Conservation (phyloP, 1,139 yeast species). For the Blastobotrys niveus region DNA sequence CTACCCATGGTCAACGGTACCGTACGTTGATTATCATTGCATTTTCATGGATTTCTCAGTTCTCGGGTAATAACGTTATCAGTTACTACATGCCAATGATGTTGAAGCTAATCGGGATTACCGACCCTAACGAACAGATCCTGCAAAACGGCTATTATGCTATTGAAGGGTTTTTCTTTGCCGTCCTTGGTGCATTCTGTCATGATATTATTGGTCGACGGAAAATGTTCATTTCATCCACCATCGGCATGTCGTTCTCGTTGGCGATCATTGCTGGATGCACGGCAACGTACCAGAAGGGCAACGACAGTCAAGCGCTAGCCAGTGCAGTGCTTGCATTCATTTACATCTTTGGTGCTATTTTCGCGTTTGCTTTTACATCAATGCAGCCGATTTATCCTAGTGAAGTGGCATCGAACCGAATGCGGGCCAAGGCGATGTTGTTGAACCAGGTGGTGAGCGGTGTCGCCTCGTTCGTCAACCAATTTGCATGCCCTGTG, state of each 20-base stretch:
- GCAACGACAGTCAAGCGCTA: slow-evolving; percentile 7
- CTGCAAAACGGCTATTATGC: slow-evolving; percentile 17
- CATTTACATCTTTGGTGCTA: slow-evolving; percentile 20
- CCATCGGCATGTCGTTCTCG: slow-evolving; percentile 17
- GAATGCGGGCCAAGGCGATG: slow-evolving; percentile 32
- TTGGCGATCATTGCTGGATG: slow-evolving; percentile 21
- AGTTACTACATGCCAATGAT: slow-evolving; percentile 16
- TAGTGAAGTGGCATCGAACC: slow-evolving; percentile 37
- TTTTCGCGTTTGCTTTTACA: slow-evolving; percentile 20
- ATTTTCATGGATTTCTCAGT: slow-evolving; percentile 17
- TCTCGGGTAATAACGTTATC: slow-evolving; percentile 18
- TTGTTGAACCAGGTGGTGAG: slow-evolving; percentile 9
- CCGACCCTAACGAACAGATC: slow-evolving; percentile 14
- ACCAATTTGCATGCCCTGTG: slow-evolving; percentile 49
- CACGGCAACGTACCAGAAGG: slow-evolving; percentile 17
- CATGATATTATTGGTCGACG: slow-evolving; percentile 21
- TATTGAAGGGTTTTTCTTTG: slow-evolving; percentile 13
- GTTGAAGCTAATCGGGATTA: slow-evolving; percentile 17
- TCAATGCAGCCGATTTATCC: slow-evolving; percentile 31
- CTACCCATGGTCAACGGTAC: slow-evolving; percentile 33
- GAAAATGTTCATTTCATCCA: slow-evolving; percentile 17
- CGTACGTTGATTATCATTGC: slow-evolving; percentile 17
- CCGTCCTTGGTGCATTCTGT: slow-evolving; percentile 18
- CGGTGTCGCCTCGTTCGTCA: slow-evolving; percentile 31
- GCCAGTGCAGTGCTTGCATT: slow-evolving; percentile 21